Percentiles rank a stretch among this genome's conserved stretches.
phyloP scores from a whole-genome alignment of 2,329 filamentous ascomycete genomes.

The Colletotrichum sp. region DNA sequence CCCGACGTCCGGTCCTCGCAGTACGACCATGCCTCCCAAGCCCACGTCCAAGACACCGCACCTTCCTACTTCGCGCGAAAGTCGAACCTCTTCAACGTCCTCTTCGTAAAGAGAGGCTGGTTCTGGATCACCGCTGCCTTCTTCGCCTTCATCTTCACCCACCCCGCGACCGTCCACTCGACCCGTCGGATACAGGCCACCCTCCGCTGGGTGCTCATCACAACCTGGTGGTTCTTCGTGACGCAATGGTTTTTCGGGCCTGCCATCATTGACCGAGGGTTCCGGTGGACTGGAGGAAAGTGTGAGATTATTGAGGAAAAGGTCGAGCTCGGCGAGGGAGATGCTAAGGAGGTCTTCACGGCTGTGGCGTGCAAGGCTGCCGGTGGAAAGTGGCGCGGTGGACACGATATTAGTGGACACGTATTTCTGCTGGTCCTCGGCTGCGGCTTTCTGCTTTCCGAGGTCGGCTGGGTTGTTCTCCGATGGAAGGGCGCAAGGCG shows the following conservation, averaged over 20 bases:
- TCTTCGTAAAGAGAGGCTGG: slow-evolving; percentile 97
- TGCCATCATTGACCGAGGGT: slow-evolving; percentile 86
- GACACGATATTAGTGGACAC: slow-evolving; percentile 95
- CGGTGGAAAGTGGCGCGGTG: slow-evolving; percentile 88
- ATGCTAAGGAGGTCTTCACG: slow-evolving; percentile 64
- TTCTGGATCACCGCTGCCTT: slow-evolving; percentile 85
- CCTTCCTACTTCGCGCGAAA: slow-evolving; percentile 94
- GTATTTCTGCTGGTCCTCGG: slow-evolving; percentile 91
- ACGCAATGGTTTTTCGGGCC: slow-evolving; percentile 99
- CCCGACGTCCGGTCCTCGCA: slow-evolving; percentile 69
- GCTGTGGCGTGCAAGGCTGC: slow-evolving; percentile 81
- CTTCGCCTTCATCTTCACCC: slow-evolving; percentile 69
- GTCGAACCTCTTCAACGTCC: slow-evolving; percentile 86
- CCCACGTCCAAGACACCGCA: slow-evolving; percentile 63
- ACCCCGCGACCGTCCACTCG: slow-evolving; percentile 57
- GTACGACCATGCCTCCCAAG: slow-evolving; percentile 67
- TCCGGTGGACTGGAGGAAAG: slow-evolving; percentile 84
- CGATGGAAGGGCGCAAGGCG: slow-evolving; percentile 43
- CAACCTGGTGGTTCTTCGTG: slow-evolving; percentile 80
- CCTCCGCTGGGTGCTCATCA: slow-evolving; percentile 74
- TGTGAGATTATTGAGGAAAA: slow-evolving; percentile 68
- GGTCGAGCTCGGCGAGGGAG: slow-evolving; percentile 48
- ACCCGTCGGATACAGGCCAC: slow-evolving; percentile 54
- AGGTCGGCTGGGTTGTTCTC: slow-evolving; percentile 68
- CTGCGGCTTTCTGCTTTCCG: slow-evolving; percentile 80